Percentiles rank a stretch among this genome's conserved stretches.
Evolutionary conservation across 768 basidiomycete genomes (phyloP).

Genomic region (Hericium erinaceus): DNA sequence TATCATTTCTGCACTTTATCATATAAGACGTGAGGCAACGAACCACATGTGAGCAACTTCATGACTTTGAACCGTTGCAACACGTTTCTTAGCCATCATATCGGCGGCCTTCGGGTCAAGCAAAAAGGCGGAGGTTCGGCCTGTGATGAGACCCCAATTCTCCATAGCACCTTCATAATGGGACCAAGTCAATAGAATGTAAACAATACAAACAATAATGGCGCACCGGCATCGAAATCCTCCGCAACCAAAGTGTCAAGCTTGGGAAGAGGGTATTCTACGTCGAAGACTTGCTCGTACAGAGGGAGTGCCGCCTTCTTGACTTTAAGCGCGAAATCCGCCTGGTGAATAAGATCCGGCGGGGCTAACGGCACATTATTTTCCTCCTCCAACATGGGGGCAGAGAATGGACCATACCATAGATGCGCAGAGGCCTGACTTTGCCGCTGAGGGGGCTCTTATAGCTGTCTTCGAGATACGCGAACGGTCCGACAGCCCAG

Average conservation of each 20-base stretch:
- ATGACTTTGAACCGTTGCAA: slow-evolving; percentile 73
- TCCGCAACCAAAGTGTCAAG: slow-evolving; percentile 85
- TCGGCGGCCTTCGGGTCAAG: slow-evolving; percentile 71
- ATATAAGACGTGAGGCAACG: slow-evolving; percentile 1
- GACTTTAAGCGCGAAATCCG: slow-evolving; percentile 81
- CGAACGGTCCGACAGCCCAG: slow-evolving; percentile 75
- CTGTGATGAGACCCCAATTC: slow-evolving; percentile 91
- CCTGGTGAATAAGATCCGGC: slow-evolving; percentile 72
- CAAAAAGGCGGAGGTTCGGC: slow-evolving; percentile 72
- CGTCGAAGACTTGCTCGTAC: slow-evolving; percentile 90
- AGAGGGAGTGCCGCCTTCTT: slow-evolving; percentile 73
- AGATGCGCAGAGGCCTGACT: slow-evolving; percentile 75
- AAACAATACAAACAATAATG: not conserved
- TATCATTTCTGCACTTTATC: slow-evolving; percentile 9
- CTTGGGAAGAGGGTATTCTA: slow-evolving; percentile 90
- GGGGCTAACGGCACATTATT: slow-evolving; percentile 42
- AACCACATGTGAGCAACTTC: slow-evolving; percentile 83
- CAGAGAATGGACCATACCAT: slow-evolving; percentile 36
- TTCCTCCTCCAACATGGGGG: not conserved
- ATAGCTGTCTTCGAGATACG: slow-evolving; percentile 65
- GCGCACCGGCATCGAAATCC: slow-evolving; percentile 77
- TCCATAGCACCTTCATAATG: slow-evolving; percentile 68
- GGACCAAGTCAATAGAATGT: not conserved
- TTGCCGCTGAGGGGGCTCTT: slow-evolving; percentile 73
- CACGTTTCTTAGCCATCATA: slow-evolving; percentile 65